Percentiles rank a stretch among this genome's conserved stretches.
These are phyloP conservation scores for Aspergillus novoparasiticus DNA, from an alignment of 2,329 filamentous ascomycete genomes.

Conservation along the genomic window DNA sequence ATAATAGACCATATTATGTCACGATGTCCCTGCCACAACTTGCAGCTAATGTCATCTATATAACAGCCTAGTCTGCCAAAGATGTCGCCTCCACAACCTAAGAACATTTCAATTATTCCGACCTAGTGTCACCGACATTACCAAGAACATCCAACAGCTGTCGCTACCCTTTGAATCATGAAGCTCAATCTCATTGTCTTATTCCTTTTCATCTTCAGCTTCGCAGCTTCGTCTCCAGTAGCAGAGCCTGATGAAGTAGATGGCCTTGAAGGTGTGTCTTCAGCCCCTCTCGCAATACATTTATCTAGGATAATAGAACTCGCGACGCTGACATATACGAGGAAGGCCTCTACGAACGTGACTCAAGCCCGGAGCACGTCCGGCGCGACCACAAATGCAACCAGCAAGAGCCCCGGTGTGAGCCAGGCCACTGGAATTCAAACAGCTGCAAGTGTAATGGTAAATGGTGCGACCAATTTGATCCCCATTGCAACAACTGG, in stretches of 20 bases:
- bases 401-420: neutral
- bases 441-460: neutral
- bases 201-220: neutral
- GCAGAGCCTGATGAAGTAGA: neutral
- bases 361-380: neutral
- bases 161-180: neutral
- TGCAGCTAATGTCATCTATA: neutral
- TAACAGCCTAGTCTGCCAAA: neutral
- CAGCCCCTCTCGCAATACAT: neutral
- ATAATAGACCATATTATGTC: neutral
- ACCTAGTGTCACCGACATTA: neutral
- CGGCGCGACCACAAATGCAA: neutral
- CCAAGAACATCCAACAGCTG: neutral
- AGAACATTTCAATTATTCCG: neutral
- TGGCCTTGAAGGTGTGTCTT: neutral
- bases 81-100: neutral
- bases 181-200: neutral
- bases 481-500: neutral
- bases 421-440: neutral
- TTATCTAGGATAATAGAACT: neutral
- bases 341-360: neutral
- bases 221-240: neutral
- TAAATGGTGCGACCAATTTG: neutral
- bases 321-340: neutral
- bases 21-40: no score